Conservation (phyloP, 768 basidiomycete species). For the Infundibulicybe gibba region DNA sequence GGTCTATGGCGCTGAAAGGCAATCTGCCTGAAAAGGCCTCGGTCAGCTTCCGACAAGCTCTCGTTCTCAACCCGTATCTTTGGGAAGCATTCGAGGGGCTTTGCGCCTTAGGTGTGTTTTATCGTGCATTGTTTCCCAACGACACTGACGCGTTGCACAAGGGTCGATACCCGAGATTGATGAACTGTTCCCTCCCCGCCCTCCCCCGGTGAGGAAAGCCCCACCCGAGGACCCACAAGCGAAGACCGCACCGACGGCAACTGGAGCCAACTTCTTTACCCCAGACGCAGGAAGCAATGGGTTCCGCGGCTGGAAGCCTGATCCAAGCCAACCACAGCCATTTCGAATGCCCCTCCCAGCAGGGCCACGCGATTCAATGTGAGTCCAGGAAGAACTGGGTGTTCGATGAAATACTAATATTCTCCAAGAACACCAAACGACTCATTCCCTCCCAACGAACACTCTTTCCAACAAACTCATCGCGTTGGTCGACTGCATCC, state of each 20-base stretch:
- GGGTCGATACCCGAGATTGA: conserved; percentile 72
- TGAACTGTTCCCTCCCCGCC: conserved; percentile 64
- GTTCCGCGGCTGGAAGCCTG: conserved; percentile 55
- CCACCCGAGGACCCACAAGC: conserved; percentile 48
- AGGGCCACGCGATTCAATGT: conserved; percentile 65
- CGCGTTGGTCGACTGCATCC: conserved; percentile 43
- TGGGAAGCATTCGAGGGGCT: conserved; percentile 95
- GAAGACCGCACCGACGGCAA: conserved; percentile 47
- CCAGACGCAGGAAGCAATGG: conserved; percentile 58
- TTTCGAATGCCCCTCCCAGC: conserved; percentile 54
- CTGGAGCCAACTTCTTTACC: conserved; percentile 74
- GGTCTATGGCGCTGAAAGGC: conserved; percentile 72
- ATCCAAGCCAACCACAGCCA: conserved; percentile 42
- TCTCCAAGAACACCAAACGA: conserved; percentile 51
- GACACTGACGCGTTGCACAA: conserved; percentile 24
- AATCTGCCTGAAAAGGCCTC: conserved; percentile 76
- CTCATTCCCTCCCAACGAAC: conserved; percentile 49
- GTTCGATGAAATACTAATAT: conserved; percentile 10
- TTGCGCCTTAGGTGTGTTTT: conserved; percentile 67
- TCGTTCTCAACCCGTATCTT: conserved; percentile 71
- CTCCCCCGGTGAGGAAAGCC: conserved; percentile 48
- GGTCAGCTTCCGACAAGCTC: conserved; percentile 65
- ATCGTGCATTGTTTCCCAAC: conserved; percentile 5
- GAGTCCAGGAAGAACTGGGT: conserved; percentile 16
- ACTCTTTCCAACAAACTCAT: conserved; percentile 52